Evolutionary conservation across 1,284 basidiomycete genomes (phyloP).

Genomic region (Stereum hirsutum): DNA sequence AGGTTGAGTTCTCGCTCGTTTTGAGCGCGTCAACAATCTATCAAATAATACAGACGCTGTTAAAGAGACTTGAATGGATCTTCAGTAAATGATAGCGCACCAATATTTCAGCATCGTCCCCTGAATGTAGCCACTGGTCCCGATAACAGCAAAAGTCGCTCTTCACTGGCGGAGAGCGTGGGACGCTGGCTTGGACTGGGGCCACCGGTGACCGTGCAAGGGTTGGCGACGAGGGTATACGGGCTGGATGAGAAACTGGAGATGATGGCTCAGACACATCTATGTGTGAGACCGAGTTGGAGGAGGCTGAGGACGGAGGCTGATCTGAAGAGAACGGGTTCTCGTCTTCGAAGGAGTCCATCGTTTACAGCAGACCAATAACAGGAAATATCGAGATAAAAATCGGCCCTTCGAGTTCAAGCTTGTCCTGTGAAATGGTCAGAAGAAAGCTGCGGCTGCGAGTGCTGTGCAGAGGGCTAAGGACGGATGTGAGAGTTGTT

Average conservation of each 20-base stretch:
- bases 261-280: conserved; percentile 58
- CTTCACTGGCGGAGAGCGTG: conserved; percentile 40
- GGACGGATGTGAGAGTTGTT: no score
- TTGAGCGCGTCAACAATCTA: conserved; percentile 95
- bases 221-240: conserved; percentile 24
- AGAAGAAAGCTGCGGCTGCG: no score
- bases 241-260: conserved; percentile 35
- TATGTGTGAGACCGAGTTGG: conserved; percentile 46
- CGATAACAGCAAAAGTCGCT: conserved; percentile 67
- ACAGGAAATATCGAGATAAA: no score
- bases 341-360: conserved; percentile 71
- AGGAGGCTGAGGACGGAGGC: conserved; percentile 55
- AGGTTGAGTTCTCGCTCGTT: conserved; percentile 78
- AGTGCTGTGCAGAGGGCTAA: no score
- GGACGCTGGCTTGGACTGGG: conserved; percentile 43
- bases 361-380: no score
- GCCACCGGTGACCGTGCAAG: conserved; percentile 39
- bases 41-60: background rate
- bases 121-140: conserved; percentile 69
- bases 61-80: background rate
- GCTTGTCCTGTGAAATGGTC: no score
- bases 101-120: conserved; percentile 71
- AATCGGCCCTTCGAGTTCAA: no score
- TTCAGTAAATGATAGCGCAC: conserved; percentile 34
- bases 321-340: conserved; percentile 67